Base-by-base conservation (phyloP, 805 yeast species). In the Phaffomyces opuntiae region DNA sequence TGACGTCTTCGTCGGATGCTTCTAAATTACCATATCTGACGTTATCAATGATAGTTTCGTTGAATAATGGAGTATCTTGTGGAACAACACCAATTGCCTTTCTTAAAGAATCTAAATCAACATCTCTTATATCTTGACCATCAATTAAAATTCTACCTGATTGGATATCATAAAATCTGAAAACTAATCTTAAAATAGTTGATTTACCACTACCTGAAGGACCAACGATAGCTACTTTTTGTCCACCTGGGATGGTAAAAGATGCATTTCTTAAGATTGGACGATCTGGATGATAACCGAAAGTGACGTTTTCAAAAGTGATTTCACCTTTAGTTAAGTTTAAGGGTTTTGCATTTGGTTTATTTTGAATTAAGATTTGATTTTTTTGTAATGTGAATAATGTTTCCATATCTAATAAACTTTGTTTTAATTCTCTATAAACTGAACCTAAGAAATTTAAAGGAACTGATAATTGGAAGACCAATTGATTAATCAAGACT, bases 151-250 rank as follows among this genome's bases (percentile, higher is more conserved):
- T 86, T 41, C 87, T 69, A 12, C 98, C 98, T 13, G 72, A 67
- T 36, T 71, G 70, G 3, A 87, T 85, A 60, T 91, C 99, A 63
- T 88, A 90, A 62, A 93, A 91, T 55, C 99, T 69, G 69, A 91
- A 91, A 0, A 88, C 82, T 33, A 91, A 68, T 57, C 89, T 74
- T 54, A 91, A 66, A 36, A 93, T 77, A 0, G 99, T 91, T 0
- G 96, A 87, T 66, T 91, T 91, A 37, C 99, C 99, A 54, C 91
- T 81, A 5, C 99, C 99, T 8, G 95, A 83, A 0, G 98, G 95
- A 0, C 99, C 99, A 11, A 91, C 99, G 57, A 91, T 79, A 11
- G 98, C 98, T 14, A 90, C 91, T 53, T 87, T 87, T 52, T 80
- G 65, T 7, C 98, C 99, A 3, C 95, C 88, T 4, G 96, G 96